A percentile compares a stretch with the other conserved stretches of the same genome.
phyloP scores from a whole-genome alignment of 148 eudicot genomes.

The Fagopyrum homotropicum region DNA sequence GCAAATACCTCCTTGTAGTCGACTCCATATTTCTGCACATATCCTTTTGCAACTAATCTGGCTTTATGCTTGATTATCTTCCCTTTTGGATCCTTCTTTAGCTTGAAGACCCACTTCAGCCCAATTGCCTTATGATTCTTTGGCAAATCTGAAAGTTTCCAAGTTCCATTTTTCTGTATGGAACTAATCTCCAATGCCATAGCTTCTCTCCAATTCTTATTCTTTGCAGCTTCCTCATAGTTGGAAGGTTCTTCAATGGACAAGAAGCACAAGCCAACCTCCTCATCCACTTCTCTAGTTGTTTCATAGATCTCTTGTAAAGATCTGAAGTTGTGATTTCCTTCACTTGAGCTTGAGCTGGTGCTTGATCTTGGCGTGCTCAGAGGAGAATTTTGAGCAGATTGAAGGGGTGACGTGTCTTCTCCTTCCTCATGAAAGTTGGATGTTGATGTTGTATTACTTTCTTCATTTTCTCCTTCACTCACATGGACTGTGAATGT shows the following conservation, averaged over 20 bases:
- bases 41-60: slow-evolving; percentile 10
- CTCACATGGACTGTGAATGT: no score
- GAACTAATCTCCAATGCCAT: not conserved
- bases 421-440: no score
- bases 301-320: not conserved
- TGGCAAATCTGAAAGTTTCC: slow-evolving; percentile 4
- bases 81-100: not conserved
- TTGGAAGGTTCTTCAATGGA: not conserved
- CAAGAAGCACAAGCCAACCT: not conserved
- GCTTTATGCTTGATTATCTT: slow-evolving; percentile 7
- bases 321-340: not conserved
- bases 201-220: not conserved
- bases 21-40: no score
- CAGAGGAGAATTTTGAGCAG: no score
- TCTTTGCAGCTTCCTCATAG: not conserved
- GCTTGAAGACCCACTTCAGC: slow-evolving; percentile 12
- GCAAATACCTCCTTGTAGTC: not conserved
- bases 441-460: no score
- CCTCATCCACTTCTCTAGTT: not conserved
- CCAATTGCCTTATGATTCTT: not conserved
- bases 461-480: not conserved
- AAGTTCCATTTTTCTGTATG: slow-evolving; percentile 8
- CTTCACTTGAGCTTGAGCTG: not conserved
- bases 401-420: no score
- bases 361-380: no score